Conservation (phyloP, 2,329 filamentous ascomycete genomes). For the Chaetomium strumarium region DNA sequence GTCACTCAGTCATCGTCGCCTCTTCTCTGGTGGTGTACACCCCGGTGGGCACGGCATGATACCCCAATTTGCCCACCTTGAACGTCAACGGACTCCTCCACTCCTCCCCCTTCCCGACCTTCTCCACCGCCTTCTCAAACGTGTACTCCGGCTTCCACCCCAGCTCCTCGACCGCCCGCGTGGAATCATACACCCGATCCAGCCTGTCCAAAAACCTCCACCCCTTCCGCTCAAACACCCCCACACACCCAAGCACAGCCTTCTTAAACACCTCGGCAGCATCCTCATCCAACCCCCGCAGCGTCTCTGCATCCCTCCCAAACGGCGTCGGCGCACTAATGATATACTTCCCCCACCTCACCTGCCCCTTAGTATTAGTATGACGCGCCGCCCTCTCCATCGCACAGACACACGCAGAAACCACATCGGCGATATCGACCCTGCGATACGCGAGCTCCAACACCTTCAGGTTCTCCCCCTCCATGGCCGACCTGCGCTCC, state of each 20-base stretch:
- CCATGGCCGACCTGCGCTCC: conserved; percentile 32
- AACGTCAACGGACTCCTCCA: conserved; percentile 36
- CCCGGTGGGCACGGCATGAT: conserved; percentile 38
- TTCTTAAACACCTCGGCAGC: conserved; percentile 29
- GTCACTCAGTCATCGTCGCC: no score
- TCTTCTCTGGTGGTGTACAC: conserved; percentile 34
- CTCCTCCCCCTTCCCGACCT: conserved; percentile 31
- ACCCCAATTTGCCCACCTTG: conserved; percentile 39
- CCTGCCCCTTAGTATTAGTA: conserved; percentile 12
- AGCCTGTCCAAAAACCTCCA: conserved; percentile 36
- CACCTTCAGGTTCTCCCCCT: conserved; percentile 42
- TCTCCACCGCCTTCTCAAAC: conserved; percentile 32
- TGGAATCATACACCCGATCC: conserved; percentile 42
- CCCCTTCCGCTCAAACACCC: conserved; percentile 21
- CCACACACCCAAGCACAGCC: conserved; percentile 26
- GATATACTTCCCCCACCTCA: conserved; percentile 38
- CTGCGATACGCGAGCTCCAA: conserved; percentile 42
- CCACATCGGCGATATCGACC: conserved; percentile 40
- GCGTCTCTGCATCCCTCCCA: conserved; percentile 25
- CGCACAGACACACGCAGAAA: conserved; percentile 36
- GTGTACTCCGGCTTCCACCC: conserved; percentile 40
- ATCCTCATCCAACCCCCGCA: conserved; percentile 31
- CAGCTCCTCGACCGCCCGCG: conserved; percentile 36
- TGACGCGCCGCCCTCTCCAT: conserved; percentile 31
- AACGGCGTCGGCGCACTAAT: conserved; percentile 41